These are phyloP conservation scores for Mycena haematopus DNA, from an alignment of 768 basidiomycete genomes.

Conservation along the genomic window DNA sequence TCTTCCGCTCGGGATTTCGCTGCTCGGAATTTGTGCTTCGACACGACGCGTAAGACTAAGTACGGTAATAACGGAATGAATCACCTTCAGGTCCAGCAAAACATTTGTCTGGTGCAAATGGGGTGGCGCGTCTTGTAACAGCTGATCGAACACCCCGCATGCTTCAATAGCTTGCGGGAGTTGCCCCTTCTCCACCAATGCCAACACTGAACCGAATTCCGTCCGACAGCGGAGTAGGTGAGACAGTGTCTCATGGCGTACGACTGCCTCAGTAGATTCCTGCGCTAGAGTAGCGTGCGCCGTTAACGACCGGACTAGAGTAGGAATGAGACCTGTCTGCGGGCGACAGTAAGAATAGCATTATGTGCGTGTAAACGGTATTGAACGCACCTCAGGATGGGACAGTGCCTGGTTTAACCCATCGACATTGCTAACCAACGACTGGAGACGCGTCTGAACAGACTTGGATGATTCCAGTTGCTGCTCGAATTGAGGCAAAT, in stretches of 20 bases:
- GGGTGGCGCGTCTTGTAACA: conserved; percentile 55
- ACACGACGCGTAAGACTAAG: conserved; percentile 6
- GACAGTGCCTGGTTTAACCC: conserved; percentile 56
- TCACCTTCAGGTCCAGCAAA: conserved; percentile 63
- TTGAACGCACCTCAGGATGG: conserved; percentile 59
- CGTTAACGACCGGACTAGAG: conserved; percentile 59
- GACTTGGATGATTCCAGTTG: conserved; percentile 69
- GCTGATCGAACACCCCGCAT: conserved; percentile 46
- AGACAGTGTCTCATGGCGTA: conserved; percentile 55
- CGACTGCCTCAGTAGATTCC: conserved; percentile 60
- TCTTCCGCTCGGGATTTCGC: conserved; percentile 69
- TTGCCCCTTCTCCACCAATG: conserved; percentile 59
- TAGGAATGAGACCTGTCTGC: conserved; percentile 75
- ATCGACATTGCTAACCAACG: conserved; percentile 61
- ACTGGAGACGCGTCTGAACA: conserved; percentile 62
- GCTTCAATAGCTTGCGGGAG: conserved; percentile 68
- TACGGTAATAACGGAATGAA: conserved; percentile 8
- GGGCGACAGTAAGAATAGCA: conserved; percentile 20
- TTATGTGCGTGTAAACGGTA: not conserved
- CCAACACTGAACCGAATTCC: conserved; percentile 51
- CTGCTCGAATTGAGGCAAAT: conserved; percentile 66
- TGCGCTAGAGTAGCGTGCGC: conserved; percentile 70
- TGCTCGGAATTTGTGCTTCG: conserved; percentile 61
- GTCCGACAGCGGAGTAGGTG: conserved; percentile 61
- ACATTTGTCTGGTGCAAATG: conserved; percentile 61